A percentile compares a stretch with the other conserved stretches of the same genome.
phyloP scores from a whole-genome alignment of 2,329 filamentous ascomycete genomes.

The Stachybotrys chlorohalonatus region DNA sequence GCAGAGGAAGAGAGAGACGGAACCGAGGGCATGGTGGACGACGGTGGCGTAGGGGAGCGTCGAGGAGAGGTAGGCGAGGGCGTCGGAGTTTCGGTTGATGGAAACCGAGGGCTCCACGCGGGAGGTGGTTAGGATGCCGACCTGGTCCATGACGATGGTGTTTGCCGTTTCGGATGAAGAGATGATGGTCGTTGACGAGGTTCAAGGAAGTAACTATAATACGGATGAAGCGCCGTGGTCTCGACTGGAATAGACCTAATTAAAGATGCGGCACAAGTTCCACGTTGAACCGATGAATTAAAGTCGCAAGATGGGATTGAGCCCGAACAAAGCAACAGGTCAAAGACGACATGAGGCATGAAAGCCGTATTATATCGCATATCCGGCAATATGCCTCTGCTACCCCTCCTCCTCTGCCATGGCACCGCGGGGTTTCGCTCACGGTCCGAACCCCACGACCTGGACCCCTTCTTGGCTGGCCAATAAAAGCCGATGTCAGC shows the following conservation, averaged over 20 bases:
- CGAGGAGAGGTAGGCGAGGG: conserved; percentile 23
- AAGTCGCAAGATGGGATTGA: too few species aligned
- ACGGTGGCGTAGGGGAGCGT: conserved; percentile 22
- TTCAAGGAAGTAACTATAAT: too few species aligned
- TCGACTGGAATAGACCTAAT: too few species aligned
- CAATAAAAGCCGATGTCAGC: neutral
- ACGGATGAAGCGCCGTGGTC: too few species aligned
- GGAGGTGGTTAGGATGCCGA: conserved; percentile 28
- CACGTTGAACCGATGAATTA: too few species aligned
- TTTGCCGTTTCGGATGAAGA: neutral
- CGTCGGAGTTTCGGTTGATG: conserved; percentile 18
- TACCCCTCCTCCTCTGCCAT: neutral
- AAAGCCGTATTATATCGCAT: neutral
- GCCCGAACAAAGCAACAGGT: neutral
- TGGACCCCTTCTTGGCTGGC: neutral
- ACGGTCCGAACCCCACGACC: neutral
- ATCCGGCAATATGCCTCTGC: neutral
- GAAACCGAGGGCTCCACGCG: conserved; percentile 21
- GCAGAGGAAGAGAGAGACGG: conserved; percentile 19
- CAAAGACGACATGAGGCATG: neutral
- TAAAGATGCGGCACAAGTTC: too few species aligned
- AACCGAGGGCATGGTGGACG: conserved; percentile 24
- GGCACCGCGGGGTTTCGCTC: neutral
- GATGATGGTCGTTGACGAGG: too few species aligned
- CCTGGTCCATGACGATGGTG: conserved; percentile 21